Conservation (phyloP, 1,139 yeast species). For the Zygosaccharomyces sapae region DNA sequence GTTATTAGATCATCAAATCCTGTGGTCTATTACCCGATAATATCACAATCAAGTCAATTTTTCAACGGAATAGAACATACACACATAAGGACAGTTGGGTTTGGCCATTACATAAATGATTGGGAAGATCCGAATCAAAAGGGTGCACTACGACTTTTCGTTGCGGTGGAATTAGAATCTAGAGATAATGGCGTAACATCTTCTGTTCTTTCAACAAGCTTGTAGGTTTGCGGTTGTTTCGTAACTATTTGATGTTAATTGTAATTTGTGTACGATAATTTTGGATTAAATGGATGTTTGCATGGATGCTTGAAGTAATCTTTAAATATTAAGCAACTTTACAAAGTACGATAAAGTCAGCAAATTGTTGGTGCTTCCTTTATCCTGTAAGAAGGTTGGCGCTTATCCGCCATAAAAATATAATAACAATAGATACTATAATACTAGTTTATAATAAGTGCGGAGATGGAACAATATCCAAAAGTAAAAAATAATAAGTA, state of each 20-base stretch:
- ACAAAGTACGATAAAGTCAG: neutral
- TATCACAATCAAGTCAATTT: constrained; percentile 3
- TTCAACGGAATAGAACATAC: constrained; percentile 3
- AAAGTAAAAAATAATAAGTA: neutral
- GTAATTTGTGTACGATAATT: too few relatives aligned
- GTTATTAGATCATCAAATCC: constrained; percentile 6
- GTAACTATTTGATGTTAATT: too few relatives aligned
- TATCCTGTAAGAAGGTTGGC: neutral
- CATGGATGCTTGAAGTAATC: too few relatives aligned
- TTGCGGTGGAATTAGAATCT: neutral
- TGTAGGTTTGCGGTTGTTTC: neutral
- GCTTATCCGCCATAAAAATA: neutral
- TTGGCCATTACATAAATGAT: constrained; percentile 1
- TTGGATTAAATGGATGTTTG: too few relatives aligned
- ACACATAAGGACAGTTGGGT: constrained; percentile 4
- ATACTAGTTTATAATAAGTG: neutral
- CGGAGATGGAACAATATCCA: neutral
- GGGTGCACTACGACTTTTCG: neutral
- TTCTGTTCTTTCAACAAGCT: neutral
- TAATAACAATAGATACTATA: neutral
- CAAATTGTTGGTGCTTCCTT: neutral
- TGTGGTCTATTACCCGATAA: constrained; percentile 9
- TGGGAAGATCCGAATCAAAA: neutral
- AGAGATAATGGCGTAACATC: neutral
- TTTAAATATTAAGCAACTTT: neutral